These are phyloP conservation scores for Hortiboletus rubellus DNA, from an alignment of 1,284 basidiomycete species.

Conservation along the genomic window DNA sequence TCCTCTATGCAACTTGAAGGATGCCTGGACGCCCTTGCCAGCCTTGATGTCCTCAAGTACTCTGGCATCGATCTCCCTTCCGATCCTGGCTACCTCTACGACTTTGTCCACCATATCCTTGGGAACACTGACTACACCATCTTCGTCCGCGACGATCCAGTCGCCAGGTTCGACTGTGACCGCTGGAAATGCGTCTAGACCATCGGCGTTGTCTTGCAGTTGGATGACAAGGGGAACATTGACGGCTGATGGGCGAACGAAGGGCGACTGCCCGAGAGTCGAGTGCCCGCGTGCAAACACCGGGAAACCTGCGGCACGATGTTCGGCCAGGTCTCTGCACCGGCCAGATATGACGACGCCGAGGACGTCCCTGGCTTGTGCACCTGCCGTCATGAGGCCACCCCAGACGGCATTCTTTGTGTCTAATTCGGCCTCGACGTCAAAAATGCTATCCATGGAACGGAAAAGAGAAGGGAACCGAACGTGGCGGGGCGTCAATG, in stretches of 20 bases:
- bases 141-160: constrained; percentile 82
- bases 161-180: constrained; percentile 77
- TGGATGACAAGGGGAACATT: constrained; percentile 72
- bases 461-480: constrained; percentile 26
- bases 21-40: constrained; percentile 73
- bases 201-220: constrained; percentile 37
- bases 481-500: constrained; percentile 76
- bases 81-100: constrained; percentile 58
- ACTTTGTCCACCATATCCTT: constrained; percentile 57
- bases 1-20: constrained; percentile 78
- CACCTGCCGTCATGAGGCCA: constrained; percentile 87
- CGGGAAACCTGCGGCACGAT: constrained; percentile 65
- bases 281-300: constrained; percentile 83
- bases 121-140: constrained; percentile 89
- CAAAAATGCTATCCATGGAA: constrained; percentile 4
- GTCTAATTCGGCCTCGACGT: constrained; percentile 43
- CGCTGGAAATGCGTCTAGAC: constrained; percentile 45
- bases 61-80: constrained; percentile 66
- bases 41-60: constrained; percentile 78
- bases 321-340: constrained; percentile 81
- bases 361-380: constrained; percentile 62
- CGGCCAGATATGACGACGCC: constrained; percentile 85
- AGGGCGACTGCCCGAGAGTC: constrained; percentile 85
- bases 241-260: constrained; percentile 80
- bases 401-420: constrained; percentile 89